Percentiles rank a stretch among this genome's conserved stretches.
These are phyloP conservation scores for Phytophthora ramorum DNA, from an alignment of 352 stramenopile species.

Conservation along the genomic window DNA sequence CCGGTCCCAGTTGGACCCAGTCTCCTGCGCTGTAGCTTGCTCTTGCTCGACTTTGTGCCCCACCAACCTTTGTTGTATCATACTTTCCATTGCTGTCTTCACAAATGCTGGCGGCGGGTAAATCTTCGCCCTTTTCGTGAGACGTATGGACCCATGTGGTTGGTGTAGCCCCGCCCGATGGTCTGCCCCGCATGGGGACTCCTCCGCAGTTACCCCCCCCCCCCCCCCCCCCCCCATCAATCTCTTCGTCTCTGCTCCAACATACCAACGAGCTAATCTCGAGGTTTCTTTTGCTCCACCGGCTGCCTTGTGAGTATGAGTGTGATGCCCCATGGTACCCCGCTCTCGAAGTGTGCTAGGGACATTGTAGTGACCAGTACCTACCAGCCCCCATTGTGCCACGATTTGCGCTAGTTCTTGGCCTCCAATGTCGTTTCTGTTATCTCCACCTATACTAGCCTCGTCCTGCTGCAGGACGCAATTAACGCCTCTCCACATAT, in stretches of 20 bases:
- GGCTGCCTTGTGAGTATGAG: not conserved
- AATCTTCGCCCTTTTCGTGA: too few relatives aligned
- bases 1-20: too few relatives aligned
- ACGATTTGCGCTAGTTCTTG: not conserved
- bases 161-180: not conserved
- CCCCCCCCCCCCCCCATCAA: too few relatives aligned
- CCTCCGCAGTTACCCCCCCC: not conserved
- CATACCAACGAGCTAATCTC: not conserved
- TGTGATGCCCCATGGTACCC: not conserved
- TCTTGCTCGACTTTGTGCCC: too few relatives aligned
- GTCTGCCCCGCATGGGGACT: not conserved
- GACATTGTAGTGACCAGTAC: not conserved
- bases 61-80: not conserved
- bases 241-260: not conserved
- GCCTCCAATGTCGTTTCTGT: too few relatives aligned
- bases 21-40: too few relatives aligned
- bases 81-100: not conserved
- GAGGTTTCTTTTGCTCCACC: not conserved
- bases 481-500: not conserved
- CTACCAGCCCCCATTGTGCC: not conserved
- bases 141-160: not conserved
- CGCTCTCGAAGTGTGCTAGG: too few relatives aligned
- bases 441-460: not conserved
- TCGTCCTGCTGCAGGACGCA: not conserved
- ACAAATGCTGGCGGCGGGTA: constrained; percentile 1